Evolutionary conservation across 1,284 basidiomycete species (phyloP), one percentile per base, ranked within the genome.

Genomic region (Moesziomyces aphidis): DNA sequence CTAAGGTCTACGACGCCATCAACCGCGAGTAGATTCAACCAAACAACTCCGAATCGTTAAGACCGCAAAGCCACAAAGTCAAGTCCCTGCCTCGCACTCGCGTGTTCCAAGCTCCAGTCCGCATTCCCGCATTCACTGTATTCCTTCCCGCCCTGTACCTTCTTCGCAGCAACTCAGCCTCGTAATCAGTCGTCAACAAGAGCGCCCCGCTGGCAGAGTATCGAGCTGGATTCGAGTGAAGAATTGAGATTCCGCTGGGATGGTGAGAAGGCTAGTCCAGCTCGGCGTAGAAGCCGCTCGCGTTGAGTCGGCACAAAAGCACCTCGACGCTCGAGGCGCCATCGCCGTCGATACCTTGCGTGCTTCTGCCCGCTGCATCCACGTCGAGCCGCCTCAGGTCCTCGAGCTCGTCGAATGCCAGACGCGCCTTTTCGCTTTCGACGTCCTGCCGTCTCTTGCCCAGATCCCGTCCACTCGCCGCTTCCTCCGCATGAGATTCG

Each of bases 321-420:
- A 73, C 28, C 48, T 73, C 70, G 17, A 73, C 60, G 22, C 47
- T 56, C 9, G 19, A 26, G n/a, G 54, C 53, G 1, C 39, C 48
- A 5, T 68, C 62, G 8, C 31, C 17, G n/a, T 65, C 61, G 10
- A 47, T 21, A 3, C 36, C 39, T 9, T 61, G 55, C 0, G 48
- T 50, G 36, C 46, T 55, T 31, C 50, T 61, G 17, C 65, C 61
- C 5, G 23, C 11, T 9, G 21, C 39, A 47, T 72, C 61, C 3
- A 45, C 49, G 34, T 77, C 75, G 28, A 77, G 46, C 39, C 19
- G 13, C 10, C 34, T 42, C 56, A 77, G 47, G 57, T 77, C 75
- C 15, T 60, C 52, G 47, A 60, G 23, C 22, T 63, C 61, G 23
- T 77, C 75, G 28, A 55, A 21, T 7, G 50, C 56, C 48, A 75